phyloP scores from a whole-genome alignment of 495 filamentous ascomycete genomes.

The Penicillium daleae region DNA sequence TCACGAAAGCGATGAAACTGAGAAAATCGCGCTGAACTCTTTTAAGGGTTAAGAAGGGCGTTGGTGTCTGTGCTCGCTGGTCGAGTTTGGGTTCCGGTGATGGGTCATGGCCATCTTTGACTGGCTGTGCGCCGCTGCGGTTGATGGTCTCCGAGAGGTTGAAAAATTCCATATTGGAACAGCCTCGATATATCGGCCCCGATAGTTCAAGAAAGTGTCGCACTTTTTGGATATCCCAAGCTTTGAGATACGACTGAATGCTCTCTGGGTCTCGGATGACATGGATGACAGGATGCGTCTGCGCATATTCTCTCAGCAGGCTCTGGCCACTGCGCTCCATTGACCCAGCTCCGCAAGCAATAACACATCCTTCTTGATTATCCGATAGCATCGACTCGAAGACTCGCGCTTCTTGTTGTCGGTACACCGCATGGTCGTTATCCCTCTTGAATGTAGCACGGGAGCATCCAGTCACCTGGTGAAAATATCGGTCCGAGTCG shows the following conservation, averaged over 20 bases:
- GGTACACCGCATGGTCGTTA: constrained; percentile 63
- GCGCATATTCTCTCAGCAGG: constrained; percentile 50
- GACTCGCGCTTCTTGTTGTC: constrained; percentile 62
- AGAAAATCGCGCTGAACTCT: constrained; percentile 72
- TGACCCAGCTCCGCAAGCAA: constrained; percentile 66
- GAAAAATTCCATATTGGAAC: constrained; percentile 79
- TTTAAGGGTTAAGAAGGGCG: constrained; percentile 68
- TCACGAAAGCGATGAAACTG: constrained; percentile 66
- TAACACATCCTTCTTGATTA: constrained; percentile 67
- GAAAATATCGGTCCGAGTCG: constrained; percentile 72
- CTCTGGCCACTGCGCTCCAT: constrained; percentile 49
- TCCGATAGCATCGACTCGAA: constrained; percentile 65
- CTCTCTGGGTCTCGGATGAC: constrained; percentile 68
- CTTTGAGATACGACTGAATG: constrained; percentile 63
- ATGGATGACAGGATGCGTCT: constrained; percentile 71
- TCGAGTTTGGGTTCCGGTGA: constrained; percentile 38
- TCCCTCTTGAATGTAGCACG: constrained; percentile 62
- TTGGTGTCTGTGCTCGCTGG: constrained; percentile 43
- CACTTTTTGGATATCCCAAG: constrained; percentile 57
- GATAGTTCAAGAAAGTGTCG: constrained; percentile 57
- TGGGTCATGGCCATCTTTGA: constrained; percentile 36
- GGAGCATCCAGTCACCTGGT: constrained; percentile 65
- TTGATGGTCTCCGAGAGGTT: constrained; percentile 56
- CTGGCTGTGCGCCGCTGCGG: constrained; percentile 23
- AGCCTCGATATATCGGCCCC: constrained; percentile 58